Percentiles rank a stretch among this genome's conserved stretches.
Conservation (phyloP, 108 stramenopile genomes). For the Stephanodiscus triporus region DNA sequence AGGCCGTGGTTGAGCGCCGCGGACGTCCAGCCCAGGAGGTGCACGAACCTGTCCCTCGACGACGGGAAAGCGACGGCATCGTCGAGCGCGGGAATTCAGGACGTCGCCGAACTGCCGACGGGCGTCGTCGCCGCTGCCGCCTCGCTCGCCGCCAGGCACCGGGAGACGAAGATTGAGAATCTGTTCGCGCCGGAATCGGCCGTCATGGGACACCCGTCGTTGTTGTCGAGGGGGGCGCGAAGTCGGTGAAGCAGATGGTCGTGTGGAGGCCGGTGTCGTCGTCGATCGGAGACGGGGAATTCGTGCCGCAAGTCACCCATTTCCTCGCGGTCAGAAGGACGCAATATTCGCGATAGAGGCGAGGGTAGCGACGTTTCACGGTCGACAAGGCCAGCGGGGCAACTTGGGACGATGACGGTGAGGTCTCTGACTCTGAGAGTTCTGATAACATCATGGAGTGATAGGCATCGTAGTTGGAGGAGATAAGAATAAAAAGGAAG, state of each 20-base stretch:
- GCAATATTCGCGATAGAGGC: conserved; percentile 5
- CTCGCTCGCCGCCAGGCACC: conserved; percentile 16
- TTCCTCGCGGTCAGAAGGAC: conserved; percentile 15
- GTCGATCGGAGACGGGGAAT: conserved; percentile 1
- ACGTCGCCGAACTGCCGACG: conserved; percentile 23
- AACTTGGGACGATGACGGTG: background rate
- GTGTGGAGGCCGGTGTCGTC: conserved; percentile 21
- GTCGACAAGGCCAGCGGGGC: conserved; percentile 25
- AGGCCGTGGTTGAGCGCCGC: conserved; percentile 12
- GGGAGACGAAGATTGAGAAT: conserved; percentile 20
- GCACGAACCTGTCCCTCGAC: conserved; percentile 1
- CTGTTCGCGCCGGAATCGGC: conserved; percentile 20
- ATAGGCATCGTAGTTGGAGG: too few species aligned
- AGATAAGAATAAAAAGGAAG: background rate
- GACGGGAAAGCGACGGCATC: conserved; percentile 9
- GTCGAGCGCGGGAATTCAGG: conserved; percentile 8
- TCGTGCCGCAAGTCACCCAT: background rate
- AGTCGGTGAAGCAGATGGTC: conserved; percentile 15
- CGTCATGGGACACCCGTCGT: background rate
- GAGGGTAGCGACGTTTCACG: conserved; percentile 9
- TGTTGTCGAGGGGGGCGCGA: conserved; percentile 11
- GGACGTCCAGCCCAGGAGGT: conserved; percentile 16
- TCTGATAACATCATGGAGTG: too few species aligned
- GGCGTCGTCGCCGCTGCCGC: conserved; percentile 24
- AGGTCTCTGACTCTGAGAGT: background rate